Conservation (phyloP, 2,329 filamentous ascomycete genomes). For the Scedosporium aurantiacum region DNA sequence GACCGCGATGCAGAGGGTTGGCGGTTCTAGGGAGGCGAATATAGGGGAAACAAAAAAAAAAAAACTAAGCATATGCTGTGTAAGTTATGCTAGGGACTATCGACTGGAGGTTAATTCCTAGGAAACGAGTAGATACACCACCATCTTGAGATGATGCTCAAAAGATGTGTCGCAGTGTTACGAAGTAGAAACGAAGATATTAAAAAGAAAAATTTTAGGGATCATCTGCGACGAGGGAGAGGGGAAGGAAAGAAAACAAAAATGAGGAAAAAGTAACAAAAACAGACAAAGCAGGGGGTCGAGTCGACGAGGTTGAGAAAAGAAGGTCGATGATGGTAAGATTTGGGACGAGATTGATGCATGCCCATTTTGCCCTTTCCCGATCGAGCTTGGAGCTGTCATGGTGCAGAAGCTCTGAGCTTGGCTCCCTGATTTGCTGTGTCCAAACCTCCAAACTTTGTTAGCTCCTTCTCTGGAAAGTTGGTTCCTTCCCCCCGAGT, state of each 20-base stretch:
- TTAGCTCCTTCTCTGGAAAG: too few species aligned
- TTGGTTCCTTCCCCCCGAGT: too few species aligned
- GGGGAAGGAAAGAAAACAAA: background rate
- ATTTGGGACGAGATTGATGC: background rate
- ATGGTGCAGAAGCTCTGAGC: background rate
- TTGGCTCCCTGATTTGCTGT: background rate
- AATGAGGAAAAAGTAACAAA: background rate
- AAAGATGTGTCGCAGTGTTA: background rate
- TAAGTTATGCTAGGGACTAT: too few species aligned
- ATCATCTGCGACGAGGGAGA: background rate
- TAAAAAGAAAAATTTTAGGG: background rate
- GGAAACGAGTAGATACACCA: background rate
- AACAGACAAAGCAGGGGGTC: background rate
- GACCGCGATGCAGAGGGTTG: background rate
- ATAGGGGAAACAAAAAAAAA: too few species aligned
- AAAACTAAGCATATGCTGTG: too few species aligned
- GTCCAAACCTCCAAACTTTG: too few species aligned
- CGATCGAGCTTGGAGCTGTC: background rate
- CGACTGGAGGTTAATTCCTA: background rate
- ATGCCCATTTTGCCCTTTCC: background rate
- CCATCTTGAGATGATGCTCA: background rate
- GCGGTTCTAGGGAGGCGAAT: too few species aligned
- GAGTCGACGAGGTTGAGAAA: background rate
- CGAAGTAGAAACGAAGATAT: too few species aligned
- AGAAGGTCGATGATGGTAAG: background rate